A percentile compares a stretch with the other conserved stretches of the same genome.
Evolutionary conservation across 2,329 filamentous ascomycete species (phyloP).

Genomic region (Fusarium annulatum): DNA sequence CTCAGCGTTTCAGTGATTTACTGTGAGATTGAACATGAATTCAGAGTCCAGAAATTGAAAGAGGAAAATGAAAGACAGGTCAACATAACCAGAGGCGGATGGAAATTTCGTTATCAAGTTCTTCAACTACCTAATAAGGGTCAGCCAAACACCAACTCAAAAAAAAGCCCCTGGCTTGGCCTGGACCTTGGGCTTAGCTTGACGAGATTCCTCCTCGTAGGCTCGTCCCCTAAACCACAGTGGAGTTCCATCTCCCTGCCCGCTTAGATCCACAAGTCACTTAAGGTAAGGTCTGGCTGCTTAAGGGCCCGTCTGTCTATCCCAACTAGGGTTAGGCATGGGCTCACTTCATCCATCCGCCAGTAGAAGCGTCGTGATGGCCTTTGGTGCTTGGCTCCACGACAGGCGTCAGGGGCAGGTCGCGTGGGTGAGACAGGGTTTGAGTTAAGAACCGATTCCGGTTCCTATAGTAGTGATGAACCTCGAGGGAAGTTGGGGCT

Average conservation of each 20-base stretch:
- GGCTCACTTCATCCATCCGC: constrained; percentile 23
- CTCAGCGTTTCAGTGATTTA: constrained; percentile 13
- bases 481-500: constrained; percentile 2
- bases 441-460: constrained; percentile 9
- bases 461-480: constrained; percentile 2
- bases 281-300: constrained; percentile 24
- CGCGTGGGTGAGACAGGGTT: constrained; percentile 41
- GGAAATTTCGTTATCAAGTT: constrained; percentile 3
- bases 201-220: constrained; percentile 13
- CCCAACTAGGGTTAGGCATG: constrained; percentile 30
- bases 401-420: constrained; percentile 39
- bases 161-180: constrained; percentile 25
- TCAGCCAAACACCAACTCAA: constrained; percentile 9
- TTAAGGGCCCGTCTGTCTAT: neutral
- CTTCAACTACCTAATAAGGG: neutral
- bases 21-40: neutral
- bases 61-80: neutral
- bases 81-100: neutral
- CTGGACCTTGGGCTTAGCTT: constrained; percentile 9
- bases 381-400: constrained; percentile 31
- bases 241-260: constrained; percentile 32
- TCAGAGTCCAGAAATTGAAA: neutral
- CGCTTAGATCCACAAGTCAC: constrained; percentile 31
- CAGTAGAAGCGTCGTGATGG: constrained; percentile 37
- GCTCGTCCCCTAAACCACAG: constrained; percentile 34